phyloP scores from a whole-genome alignment of 129 eudicot genomes.

The Gnaphalium uliginosum region DNA sequence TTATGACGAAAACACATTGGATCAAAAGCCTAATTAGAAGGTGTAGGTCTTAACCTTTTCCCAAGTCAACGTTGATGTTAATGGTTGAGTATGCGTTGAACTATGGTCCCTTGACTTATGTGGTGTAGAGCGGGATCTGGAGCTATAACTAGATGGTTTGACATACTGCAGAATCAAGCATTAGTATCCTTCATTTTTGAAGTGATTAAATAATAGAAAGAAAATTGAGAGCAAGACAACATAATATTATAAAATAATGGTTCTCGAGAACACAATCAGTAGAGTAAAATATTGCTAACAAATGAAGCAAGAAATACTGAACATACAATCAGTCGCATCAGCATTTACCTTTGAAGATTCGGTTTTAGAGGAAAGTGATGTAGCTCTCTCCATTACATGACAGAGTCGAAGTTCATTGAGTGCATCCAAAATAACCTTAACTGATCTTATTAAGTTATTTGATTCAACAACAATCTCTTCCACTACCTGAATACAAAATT shows the following conservation, averaged over 20 bases:
- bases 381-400: conserved; percentile 64
- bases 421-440: conserved; percentile 75
- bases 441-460: conserved; percentile 68
- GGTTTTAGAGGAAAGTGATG: conserved; percentile 45
- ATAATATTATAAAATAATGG: background rate
- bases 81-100: conserved; percentile 37
- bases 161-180: conserved; percentile 38
- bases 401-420: conserved; percentile 88
- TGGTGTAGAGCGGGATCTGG: conserved; percentile 71
- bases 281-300: background rate
- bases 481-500: conserved; percentile 52
- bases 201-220: background rate
- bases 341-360: conserved; percentile 62
- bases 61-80: conserved; percentile 59
- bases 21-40: background rate
- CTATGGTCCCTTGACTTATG: conserved; percentile 54
- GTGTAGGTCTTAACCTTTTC: conserved; percentile 55
- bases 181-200: conserved; percentile 3
- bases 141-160: conserved; percentile 59
- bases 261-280: conserved; percentile 7
- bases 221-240: conserved; percentile 7
- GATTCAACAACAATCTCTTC: conserved; percentile 77
- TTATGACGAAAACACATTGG: conserved; percentile 11
- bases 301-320: background rate
- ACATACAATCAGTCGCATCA: background rate